Evolutionary conservation across 495 filamentous ascomycete genomes (phyloP).

Genomic region (Astrocystis sublimbata): DNA sequence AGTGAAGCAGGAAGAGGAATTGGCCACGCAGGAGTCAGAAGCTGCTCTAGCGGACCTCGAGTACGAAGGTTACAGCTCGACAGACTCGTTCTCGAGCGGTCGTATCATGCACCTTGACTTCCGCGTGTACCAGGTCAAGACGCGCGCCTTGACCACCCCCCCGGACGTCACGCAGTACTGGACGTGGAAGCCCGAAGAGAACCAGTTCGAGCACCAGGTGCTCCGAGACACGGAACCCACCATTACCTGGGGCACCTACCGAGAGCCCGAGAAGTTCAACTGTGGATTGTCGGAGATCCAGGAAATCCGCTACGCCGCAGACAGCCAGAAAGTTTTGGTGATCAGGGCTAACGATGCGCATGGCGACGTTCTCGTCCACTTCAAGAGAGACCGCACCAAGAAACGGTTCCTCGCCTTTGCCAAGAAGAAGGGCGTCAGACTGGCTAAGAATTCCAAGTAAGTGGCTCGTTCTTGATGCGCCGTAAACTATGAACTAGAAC

Average conservation of each 20-base stretch:
- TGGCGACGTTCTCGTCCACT: constrained; percentile 42
- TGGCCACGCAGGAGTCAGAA: constrained; percentile 21
- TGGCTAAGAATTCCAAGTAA: constrained; percentile 37
- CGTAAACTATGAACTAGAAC: neutral
- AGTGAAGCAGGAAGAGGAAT: constrained; percentile 13
- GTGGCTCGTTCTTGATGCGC: constrained; percentile 11
- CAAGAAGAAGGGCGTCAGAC: constrained; percentile 39
- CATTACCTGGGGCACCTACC: constrained; percentile 48
- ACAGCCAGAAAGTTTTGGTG: constrained; percentile 37
- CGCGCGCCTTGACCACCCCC: constrained; percentile 38
- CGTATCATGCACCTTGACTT: constrained; percentile 44
- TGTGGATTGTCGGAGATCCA: constrained; percentile 38
- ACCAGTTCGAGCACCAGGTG: constrained; percentile 49
- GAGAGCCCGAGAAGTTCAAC: constrained; percentile 49
- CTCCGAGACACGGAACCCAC: constrained; percentile 40
- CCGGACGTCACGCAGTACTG: constrained; percentile 51
- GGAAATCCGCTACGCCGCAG: constrained; percentile 38
- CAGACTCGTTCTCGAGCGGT: constrained; percentile 43
- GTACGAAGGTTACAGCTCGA: constrained; percentile 45
- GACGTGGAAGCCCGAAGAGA: constrained; percentile 43
- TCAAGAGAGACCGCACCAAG: constrained; percentile 51
- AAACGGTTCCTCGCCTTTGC: constrained; percentile 44
- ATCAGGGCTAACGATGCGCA: constrained; percentile 28
- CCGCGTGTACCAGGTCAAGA: constrained; percentile 50
- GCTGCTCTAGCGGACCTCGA: constrained; percentile 27